Conservation (phyloP, 2,329 filamentous ascomycete genomes). For the Didymella lethalis region DNA sequence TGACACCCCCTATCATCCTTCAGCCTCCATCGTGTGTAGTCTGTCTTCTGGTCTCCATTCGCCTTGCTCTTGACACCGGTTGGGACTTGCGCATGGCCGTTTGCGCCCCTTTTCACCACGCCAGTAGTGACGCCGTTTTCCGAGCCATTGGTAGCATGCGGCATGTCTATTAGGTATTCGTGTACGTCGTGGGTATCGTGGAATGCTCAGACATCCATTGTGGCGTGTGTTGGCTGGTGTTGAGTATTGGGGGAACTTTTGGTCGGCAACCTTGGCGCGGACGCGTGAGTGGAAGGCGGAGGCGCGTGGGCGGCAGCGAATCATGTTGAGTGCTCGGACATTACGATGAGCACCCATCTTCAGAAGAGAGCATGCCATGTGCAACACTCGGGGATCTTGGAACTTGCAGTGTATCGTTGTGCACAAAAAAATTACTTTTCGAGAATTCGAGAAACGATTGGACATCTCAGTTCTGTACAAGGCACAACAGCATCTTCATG, state of each 20-base stretch:
- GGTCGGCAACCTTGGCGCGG: constrained; percentile 33
- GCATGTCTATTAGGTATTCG: constrained; percentile 23
- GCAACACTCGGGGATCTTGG: constrained; percentile 10
- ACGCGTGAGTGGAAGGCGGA: constrained; percentile 18
- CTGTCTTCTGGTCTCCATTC: constrained; percentile 64
- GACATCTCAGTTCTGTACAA: neutral
- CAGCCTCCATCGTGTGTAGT: constrained; percentile 84
- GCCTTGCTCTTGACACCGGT: constrained; percentile 26
- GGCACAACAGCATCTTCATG: neutral
- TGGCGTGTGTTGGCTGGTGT: constrained; percentile 10
- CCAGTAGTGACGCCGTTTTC: constrained; percentile 34
- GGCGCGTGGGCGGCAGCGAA: constrained; percentile 8
- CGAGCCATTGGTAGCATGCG: constrained; percentile 35
- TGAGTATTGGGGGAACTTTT: constrained; percentile 9
- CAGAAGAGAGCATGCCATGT: neutral
- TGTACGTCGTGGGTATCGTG: constrained; percentile 5
- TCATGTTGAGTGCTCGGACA: constrained; percentile 15
- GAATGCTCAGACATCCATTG: constrained; percentile 9
- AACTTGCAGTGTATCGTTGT: neutral
- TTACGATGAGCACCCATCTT: constrained; percentile 1
- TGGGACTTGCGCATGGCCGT: constrained; percentile 20
- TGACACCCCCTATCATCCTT: constrained; percentile 83
- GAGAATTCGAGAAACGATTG: neutral
- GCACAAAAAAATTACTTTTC: neutral
- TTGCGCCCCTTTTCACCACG: constrained; percentile 25